Percentiles rank a stretch among this genome's conserved stretches.
Evolutionary conservation across 345 rosid genomes (phyloP).

Genomic region (Theobroma cacao): DNA sequence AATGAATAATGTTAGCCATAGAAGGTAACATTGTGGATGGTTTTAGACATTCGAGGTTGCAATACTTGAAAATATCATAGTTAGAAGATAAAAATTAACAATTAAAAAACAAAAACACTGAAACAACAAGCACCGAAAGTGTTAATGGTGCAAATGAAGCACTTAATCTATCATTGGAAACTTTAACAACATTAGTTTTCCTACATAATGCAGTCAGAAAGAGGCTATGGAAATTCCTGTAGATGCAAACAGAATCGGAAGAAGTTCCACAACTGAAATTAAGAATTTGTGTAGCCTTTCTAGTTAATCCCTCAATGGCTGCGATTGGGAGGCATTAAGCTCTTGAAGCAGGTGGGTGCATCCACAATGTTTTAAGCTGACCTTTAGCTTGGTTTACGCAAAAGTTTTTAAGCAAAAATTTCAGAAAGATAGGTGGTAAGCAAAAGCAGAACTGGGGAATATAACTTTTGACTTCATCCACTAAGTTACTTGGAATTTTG

Average conservation of each 20-base stretch:
- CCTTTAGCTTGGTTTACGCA: background rate
- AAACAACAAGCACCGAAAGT: background rate
- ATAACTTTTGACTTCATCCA: background rate
- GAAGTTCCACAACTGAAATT: background rate
- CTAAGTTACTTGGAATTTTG: background rate
- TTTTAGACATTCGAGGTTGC: background rate
- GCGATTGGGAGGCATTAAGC: background rate
- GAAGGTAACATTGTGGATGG: background rate
- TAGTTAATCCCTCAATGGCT: background rate
- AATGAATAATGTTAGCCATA: conserved; percentile 21
- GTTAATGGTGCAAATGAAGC: background rate
- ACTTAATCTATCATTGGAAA: background rate
- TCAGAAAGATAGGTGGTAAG: background rate
- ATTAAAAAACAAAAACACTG: background rate
- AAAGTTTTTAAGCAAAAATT: background rate
- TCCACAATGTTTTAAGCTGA: background rate
- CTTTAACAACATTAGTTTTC: background rate
- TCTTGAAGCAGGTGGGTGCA: background rate
- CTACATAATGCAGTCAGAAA: background rate
- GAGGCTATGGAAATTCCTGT: background rate
- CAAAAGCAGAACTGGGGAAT: background rate
- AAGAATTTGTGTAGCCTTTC: background rate
- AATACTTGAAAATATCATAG: background rate
- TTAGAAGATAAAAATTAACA: background rate
- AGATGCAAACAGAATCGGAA: background rate